Conservation (phyloP, 331 rosid species). For the Ulmus americana region DNA sequence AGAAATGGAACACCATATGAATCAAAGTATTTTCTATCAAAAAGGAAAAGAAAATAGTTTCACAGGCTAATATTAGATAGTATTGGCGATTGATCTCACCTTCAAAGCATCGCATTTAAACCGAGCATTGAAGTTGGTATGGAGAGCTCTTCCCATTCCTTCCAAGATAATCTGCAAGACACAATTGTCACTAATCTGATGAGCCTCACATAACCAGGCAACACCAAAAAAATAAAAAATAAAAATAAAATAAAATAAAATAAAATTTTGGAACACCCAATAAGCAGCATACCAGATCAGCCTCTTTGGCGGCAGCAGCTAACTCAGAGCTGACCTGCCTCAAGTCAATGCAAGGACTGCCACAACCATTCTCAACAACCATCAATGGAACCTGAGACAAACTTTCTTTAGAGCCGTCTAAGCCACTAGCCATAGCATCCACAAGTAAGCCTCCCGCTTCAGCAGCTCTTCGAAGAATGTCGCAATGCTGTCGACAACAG, state of each 20-base stretch:
- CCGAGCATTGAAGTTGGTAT: slow-evolving; percentile 81
- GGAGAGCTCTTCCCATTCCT: slow-evolving; percentile 93
- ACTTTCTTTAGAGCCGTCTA: slow-evolving; percentile 45
- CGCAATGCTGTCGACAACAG: slow-evolving; percentile 65
- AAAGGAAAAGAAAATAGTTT: too few relatives aligned
- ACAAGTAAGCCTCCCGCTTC: slow-evolving; percentile 88
- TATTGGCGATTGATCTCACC: slow-evolving; percentile 34
- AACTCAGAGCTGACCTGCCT: slow-evolving; percentile 97
- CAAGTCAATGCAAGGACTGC: slow-evolving; percentile 87
- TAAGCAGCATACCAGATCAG: slow-evolving; percentile 59
- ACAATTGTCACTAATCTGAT: not conserved
- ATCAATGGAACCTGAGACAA: slow-evolving; percentile 56
- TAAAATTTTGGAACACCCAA: slow-evolving; percentile 2
- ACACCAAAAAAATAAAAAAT: not conserved
- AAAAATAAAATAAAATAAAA: too few relatives aligned
- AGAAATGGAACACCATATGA: too few relatives aligned
- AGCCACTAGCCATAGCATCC: slow-evolving; percentile 70
- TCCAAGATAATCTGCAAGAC: slow-evolving; percentile 76
- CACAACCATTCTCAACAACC: slow-evolving; percentile 94
- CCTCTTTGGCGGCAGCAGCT: slow-evolving; percentile 87
- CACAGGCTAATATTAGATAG: too few relatives aligned
- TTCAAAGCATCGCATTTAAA: slow-evolving; percentile 87
- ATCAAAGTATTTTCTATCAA: too few relatives aligned
- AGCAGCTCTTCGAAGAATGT: slow-evolving; percentile 88
- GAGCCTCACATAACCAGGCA: not conserved